phyloP scores from a whole-genome alignment of 345 rosid genomes.

The Camelina neglecta region DNA sequence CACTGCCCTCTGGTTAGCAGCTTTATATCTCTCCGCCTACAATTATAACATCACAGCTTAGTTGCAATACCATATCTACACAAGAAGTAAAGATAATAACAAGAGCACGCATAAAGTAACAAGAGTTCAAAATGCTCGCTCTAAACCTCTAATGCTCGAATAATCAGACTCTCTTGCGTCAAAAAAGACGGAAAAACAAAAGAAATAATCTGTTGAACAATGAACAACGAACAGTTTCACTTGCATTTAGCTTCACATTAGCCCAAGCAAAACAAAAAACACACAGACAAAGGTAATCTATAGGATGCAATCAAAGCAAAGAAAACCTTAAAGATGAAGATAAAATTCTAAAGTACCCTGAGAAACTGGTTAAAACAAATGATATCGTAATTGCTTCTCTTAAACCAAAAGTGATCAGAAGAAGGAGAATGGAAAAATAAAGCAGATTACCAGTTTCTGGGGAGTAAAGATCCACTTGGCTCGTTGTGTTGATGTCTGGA shows the following conservation, averaged over 20 bases:
- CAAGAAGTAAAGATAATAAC: background rate
- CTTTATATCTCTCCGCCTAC: conserved; percentile 69
- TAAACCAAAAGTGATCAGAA: conserved; percentile 7
- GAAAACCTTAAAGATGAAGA: background rate
- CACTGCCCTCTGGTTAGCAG: conserved; percentile 72
- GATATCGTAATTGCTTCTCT: background rate
- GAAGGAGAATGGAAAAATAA: background rate
- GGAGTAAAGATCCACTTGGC: conserved; percentile 93
- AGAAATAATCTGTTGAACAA: background rate
- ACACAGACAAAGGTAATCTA: background rate
- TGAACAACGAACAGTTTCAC: no score
- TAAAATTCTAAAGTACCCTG: background rate
- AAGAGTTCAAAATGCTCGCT: background rate
- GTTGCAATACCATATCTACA: conserved; percentile 11
- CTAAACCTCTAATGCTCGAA: background rate
- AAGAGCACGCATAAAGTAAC: conserved; percentile 8
- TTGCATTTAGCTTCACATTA: no score
- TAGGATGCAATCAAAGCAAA: conserved; percentile 19
- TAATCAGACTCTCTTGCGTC: background rate
- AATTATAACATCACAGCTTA: conserved; percentile 20
- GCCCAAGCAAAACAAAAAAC: no score
- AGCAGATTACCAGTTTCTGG: conserved; percentile 58
- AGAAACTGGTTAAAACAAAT: background rate
- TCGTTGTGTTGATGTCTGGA: conserved; percentile 84
- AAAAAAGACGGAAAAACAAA: conserved; percentile 12